Evolutionary conservation across 1,284 basidiomycete species (phyloP).

Genomic region (Apiotrichum montevideense): DNA sequence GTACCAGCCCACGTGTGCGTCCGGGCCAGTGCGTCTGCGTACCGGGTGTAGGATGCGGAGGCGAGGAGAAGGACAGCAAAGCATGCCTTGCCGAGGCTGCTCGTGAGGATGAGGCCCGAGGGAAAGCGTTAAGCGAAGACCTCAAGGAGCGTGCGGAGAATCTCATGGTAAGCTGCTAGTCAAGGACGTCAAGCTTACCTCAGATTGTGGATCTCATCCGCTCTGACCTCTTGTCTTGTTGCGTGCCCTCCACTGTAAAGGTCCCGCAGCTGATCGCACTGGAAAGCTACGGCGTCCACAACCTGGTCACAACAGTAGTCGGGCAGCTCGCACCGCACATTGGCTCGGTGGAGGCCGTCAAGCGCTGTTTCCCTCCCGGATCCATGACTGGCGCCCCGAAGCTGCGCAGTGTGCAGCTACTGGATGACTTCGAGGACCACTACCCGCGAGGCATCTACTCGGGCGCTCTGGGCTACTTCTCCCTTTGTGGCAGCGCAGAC

Average conservation of each 20-base stretch:
- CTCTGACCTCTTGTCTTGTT: constrained; percentile 77
- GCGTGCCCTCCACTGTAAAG: constrained; percentile 60
- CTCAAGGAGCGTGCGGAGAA: constrained; percentile 94
- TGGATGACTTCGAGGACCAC: constrained; percentile 70
- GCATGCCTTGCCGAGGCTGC: constrained; percentile 27
- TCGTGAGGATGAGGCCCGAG: constrained; percentile 43
- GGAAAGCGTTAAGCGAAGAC: constrained; percentile 59
- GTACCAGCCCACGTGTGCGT: constrained; percentile 54
- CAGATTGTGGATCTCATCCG: constrained; percentile 90
- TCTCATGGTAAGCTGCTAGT: constrained; percentile 60
- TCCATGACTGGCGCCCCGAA: constrained; percentile 99
- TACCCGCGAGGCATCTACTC: constrained; percentile 74
- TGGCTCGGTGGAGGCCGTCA: constrained; percentile 64
- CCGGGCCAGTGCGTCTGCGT: constrained; percentile 39
- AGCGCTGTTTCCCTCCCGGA: constrained; percentile 78
- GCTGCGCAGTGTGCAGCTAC: constrained; percentile 82
- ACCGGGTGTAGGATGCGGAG: constrained; percentile 23
- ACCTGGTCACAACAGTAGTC: constrained; percentile 89
- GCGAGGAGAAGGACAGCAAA: constrained; percentile 21
- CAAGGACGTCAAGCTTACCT: constrained; percentile 28
- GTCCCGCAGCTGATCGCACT: constrained; percentile 83
- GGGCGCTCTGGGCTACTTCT: constrained; percentile 90
- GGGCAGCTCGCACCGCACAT: constrained; percentile 53
- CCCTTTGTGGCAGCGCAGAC: constrained; percentile 79
- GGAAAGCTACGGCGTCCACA: constrained; percentile 94